These are phyloP conservation scores for Diaporthe ilicicola DNA, from an alignment of 2,329 filamentous ascomycete genomes.

Conservation along the genomic window DNA sequence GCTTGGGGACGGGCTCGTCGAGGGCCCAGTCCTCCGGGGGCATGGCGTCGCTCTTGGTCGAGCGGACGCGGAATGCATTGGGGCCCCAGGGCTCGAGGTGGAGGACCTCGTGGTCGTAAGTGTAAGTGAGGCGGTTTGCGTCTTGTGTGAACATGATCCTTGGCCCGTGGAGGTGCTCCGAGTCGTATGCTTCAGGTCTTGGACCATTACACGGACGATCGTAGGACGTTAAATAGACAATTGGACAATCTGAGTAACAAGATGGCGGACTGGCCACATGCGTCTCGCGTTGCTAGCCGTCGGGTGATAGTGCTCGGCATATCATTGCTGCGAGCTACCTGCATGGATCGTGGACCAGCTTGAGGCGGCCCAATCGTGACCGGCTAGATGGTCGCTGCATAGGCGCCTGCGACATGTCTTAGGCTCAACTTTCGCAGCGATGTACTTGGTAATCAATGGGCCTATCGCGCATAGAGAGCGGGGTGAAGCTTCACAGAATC, in stretches of 20 bases:
- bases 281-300: not conserved
- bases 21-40: slow-evolving; percentile 52
- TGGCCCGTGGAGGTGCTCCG: not conserved
- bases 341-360: not conserved
- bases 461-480: slow-evolving; percentile 11
- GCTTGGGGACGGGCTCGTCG: slow-evolving; percentile 37
- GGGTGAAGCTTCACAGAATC: slow-evolving; percentile 7
- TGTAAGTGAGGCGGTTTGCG: slow-evolving; percentile 36
- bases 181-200: not conserved
- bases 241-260: not conserved
- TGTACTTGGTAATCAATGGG: not conserved
- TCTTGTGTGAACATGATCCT: slow-evolving; percentile 33
- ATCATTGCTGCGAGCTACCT: slow-evolving; percentile 28
- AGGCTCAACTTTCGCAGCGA: not conserved
- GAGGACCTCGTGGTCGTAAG: slow-evolving; percentile 54
- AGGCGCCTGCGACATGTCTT: not conserved
- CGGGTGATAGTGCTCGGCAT: slow-evolving; percentile 19
- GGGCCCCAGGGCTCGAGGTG: slow-evolving; percentile 59
- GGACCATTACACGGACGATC: not conserved
- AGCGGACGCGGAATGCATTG: slow-evolving; percentile 56
- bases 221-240: not conserved
- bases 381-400: not conserved
- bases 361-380: slow-evolving; percentile 16
- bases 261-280: not conserved
- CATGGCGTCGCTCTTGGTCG: slow-evolving; percentile 49